Conservation (phyloP, 2,329 filamentous ascomycete species). For the Fusarium bactridioides region DNA sequence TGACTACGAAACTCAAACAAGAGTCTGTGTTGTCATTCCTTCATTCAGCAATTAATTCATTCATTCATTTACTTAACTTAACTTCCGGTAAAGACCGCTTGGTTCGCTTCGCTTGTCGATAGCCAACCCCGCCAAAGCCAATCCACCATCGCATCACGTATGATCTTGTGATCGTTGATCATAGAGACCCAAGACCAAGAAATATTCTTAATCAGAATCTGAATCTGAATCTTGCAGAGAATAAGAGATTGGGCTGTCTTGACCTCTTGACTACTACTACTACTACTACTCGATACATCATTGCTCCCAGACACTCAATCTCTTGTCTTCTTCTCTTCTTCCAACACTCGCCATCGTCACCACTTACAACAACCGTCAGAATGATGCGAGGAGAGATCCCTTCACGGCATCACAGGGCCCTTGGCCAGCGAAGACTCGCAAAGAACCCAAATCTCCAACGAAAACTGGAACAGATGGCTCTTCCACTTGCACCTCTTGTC, state of each 20-base stretch:
- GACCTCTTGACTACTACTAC: neutral
- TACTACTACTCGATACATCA: neutral
- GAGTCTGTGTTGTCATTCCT: constrained; percentile 5
- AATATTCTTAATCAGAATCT: constrained; percentile 10
- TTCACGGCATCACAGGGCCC: constrained; percentile 44
- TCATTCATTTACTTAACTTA: neutral
- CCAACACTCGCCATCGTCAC: neutral
- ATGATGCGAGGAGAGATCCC: constrained; percentile 48
- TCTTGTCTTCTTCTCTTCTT: neutral
- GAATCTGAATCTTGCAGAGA: neutral
- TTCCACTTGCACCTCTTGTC: constrained; percentile 72
- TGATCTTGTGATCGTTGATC: constrained; percentile 5
- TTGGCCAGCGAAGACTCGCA: constrained; percentile 46
- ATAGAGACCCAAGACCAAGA: neutral
- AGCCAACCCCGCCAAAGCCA: constrained; percentile 22
- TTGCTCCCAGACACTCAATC: neutral
- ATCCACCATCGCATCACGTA: constrained; percentile 15
- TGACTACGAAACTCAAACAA: constrained; percentile 24
- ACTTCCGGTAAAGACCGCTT: constrained; percentile 9
- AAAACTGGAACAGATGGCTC: constrained; percentile 72
- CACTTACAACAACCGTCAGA: constrained; percentile 22
- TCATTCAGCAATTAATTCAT: too few species aligned
- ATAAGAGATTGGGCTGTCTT: constrained; percentile 1
- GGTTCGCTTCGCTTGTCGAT: constrained; percentile 11
- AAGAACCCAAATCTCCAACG: constrained; percentile 61